Evolutionary conservation across 192 early-diverging fungal species (phyloP).

Genomic region (Umbelopsis sp.): DNA sequence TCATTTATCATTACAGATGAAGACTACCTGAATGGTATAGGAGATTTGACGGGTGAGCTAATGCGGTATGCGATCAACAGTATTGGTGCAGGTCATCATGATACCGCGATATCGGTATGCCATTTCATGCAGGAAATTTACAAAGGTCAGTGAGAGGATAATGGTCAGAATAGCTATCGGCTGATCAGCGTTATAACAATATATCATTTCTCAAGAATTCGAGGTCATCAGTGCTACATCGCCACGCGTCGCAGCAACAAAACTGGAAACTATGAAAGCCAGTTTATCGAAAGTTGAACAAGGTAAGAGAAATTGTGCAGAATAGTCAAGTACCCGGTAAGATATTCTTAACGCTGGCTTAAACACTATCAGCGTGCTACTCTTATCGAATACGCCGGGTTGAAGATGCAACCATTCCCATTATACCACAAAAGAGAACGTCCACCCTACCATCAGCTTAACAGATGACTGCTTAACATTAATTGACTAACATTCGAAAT

Average conservation of each 20-base stretch:
- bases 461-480: too few species aligned
- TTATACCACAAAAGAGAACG: neutral
- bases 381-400: neutral
- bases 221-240: constrained; percentile 3
- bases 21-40: constrained; percentile 58
- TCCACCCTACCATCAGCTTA: neutral
- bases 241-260: neutral
- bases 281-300: constrained; percentile 11
- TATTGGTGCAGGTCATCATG: constrained; percentile 39
- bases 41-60: constrained; percentile 62
- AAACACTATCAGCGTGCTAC: neutral
- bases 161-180: too few species aligned
- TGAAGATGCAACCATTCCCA: neutral
- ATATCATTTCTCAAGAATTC: neutral
- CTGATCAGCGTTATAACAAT: neutral
- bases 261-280: neutral
- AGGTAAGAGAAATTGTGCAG: neutral
- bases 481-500: too few species aligned
- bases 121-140: constrained; percentile 31
- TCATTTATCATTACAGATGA: constrained; percentile 43
- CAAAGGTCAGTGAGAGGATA: constrained; percentile 18
- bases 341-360: neutral
- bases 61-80: constrained; percentile 61
- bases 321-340: neutral
- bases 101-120: constrained; percentile 30